Conservation (phyloP, 805 yeast genomes). For the Zygoascus ofunaensis region DNA sequence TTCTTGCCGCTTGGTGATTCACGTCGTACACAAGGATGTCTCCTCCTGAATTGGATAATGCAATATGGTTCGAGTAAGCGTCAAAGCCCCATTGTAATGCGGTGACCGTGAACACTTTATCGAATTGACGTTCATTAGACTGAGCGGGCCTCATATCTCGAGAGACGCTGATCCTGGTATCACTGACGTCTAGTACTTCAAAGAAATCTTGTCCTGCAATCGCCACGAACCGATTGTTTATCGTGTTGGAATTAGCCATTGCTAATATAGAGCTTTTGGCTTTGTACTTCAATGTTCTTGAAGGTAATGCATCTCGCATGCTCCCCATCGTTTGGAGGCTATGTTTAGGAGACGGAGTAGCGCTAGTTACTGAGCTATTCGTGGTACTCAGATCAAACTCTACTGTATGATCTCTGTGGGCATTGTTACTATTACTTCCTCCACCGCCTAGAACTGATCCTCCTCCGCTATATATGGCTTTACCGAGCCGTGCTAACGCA, state of each 20-base stretch:
- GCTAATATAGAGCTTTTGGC: slow-evolving; percentile 23
- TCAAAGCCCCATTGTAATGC: slow-evolving; percentile 27
- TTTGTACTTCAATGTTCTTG: slow-evolving; percentile 3
- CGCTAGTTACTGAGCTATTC: neutral
- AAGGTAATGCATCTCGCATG: neutral
- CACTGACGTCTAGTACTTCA: slow-evolving; percentile 13
- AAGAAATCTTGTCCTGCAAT: slow-evolving; percentile 25
- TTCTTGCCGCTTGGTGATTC: slow-evolving; percentile 8
- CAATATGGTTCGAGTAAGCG: slow-evolving; percentile 16
- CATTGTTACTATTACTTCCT: neutral
- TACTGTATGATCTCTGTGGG: neutral
- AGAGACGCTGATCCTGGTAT: slow-evolving; percentile 1
- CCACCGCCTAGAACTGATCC: slow-evolving; percentile 1
- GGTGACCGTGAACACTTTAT: slow-evolving; percentile 24
- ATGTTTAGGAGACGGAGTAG: neutral
- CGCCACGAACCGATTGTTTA: slow-evolving; percentile 15
- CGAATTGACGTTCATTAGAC: slow-evolving; percentile 17
- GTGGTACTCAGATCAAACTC: neutral
- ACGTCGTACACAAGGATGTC: slow-evolving; percentile 25
- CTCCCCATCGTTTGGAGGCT: neutral
- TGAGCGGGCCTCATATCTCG: slow-evolving; percentile 12
- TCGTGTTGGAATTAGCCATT: slow-evolving; percentile 23
- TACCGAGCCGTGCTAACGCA: slow-evolving; percentile 19
- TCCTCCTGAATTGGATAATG: slow-evolving; percentile 28
- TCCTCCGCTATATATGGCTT: slow-evolving; percentile 18